phyloP scores from a whole-genome alignment of 2,329 filamentous ascomycete species.

The Colletotrichum sp. region DNA sequence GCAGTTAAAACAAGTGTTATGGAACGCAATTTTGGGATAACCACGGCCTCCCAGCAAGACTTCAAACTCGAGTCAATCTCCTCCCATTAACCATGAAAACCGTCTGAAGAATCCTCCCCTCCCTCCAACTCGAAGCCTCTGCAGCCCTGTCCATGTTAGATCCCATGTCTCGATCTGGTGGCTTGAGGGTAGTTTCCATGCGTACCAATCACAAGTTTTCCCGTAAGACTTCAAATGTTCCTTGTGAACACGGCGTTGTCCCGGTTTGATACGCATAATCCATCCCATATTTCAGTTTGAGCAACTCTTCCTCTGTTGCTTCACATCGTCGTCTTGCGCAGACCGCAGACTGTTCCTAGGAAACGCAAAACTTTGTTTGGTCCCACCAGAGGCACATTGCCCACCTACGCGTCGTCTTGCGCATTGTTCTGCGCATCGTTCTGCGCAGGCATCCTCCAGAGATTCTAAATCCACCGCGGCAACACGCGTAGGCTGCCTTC shows the following conservation, averaged over 20 bases:
- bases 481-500: not conserved
- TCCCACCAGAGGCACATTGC: not conserved
- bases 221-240: not conserved
- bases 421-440: too few relatives aligned
- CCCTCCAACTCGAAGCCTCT: not conserved
- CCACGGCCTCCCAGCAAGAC: not conserved
- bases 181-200: not conserved
- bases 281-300: not conserved
- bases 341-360: not conserved
- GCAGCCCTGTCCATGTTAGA: not conserved
- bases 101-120: not conserved
- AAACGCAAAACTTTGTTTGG: not conserved
- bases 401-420: not conserved
- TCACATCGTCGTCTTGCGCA: not conserved
- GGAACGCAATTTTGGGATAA: not conserved
- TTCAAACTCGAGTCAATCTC: not conserved
- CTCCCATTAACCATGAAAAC: not conserved
- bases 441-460: not conserved
- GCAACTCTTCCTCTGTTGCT: not conserved
- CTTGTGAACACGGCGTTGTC: not conserved
- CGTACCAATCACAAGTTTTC: not conserved
- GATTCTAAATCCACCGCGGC: not conserved
- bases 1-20: not conserved
- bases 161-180: not conserved
- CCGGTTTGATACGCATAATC: not conserved